Evolutionary conservation across 2,329 filamentous ascomycete species (phyloP), one percentile per base, ranked within the genome.

Genomic region (Calonectria leucothoes): DNA sequence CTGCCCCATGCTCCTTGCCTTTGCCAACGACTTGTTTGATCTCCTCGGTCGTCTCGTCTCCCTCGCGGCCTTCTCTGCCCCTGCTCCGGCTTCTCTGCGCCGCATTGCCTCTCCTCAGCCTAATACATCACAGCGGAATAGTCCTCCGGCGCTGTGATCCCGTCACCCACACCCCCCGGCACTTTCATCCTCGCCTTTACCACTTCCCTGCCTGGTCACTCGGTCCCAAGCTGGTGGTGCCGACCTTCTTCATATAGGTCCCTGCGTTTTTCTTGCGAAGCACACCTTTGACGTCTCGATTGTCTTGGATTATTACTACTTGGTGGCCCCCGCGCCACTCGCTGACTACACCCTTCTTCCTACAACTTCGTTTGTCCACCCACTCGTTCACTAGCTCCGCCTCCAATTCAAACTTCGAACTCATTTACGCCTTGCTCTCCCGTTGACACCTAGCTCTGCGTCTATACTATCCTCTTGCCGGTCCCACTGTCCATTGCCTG

Each of bases 161-260:
- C 49, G 64, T 66, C 66, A 59, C 33, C 29, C 64, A 55, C 65
- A 35, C 64, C 63, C 68, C 42, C 61, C 59, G 63, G 17, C 27
- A 52, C 57, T 23, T 20, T 33, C 49, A 35, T 27, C 55, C 52
- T 69, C 66, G 42, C 17, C 42, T 63, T 42, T 31, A 64, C 45
- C 67, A 71, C 23, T 39, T 61, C 27, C 45, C 39, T 49, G 48
- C 66, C 70, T 69, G 66, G 70, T 37, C 49, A 51, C 63, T 45
- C 70, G 55, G 55, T 71, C 55, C 70, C 70, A 29, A 63, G 59
- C 70, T 69, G 66, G 70, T 69, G 70, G 70, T 72, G 70, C 57
- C 70, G 69, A 72, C 52, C 52, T 29, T 69, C 68, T 72, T 64
- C 45, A 55, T 59, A 69, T 42, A 64, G 52, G 39, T 64, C 70